Base-by-base conservation (phyloP, 2,329 filamentous ascomycete genomes). In the Periconia digitata region DNA sequence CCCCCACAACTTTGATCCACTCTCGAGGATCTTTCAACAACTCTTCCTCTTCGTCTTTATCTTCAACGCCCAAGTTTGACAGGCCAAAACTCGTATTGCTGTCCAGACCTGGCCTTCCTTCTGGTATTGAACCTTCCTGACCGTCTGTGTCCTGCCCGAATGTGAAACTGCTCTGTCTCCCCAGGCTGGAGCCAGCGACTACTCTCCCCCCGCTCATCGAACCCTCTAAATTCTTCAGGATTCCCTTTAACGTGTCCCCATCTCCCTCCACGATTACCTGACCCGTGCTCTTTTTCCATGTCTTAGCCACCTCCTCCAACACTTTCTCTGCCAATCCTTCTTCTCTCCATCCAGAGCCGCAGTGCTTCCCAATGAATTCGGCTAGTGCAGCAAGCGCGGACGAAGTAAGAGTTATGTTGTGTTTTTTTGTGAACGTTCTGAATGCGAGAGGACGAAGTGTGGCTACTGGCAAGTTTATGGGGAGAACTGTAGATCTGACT, bases 401-500 rank as follows among this genome's bases (percentile, higher is more conserved):
- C 0, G 92, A 94, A 7, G 89, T 92, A 44, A 99, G 83, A 0
- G 92, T 97, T 47, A 99, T 78, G 60, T 92, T 95, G 74, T 99
- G 90, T 67, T 97, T 99, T 72, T 96, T 96, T 2, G 94, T 99
- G 58, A 99, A 95, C 0, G 90, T 95, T 40, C 94, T 85, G 66
- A 99, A 97, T 8, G 94, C 95, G 17, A 97, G 79, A 2, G 94
- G 92, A 53, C 95, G 82, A 35, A 99, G 76, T 0, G 89, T 95
- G 8, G 90, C 84, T 0, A 92, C 89, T 3, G 92, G 92, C 4
- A 99, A 85, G 29, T 95, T 79, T 48, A 99, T 94, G 3, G 94
- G 91, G 1, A 99, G 79, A 40, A 97, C 88, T 6, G 85, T 81
- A 6, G 78, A 71, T 51, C 77, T 79, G 20, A 62, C 29, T 3